Percentiles rank a stretch among this genome's conserved stretches.
Evolutionary conservation across 768 basidiomycete species (phyloP).

Genomic region (Obba rivulosa): DNA sequence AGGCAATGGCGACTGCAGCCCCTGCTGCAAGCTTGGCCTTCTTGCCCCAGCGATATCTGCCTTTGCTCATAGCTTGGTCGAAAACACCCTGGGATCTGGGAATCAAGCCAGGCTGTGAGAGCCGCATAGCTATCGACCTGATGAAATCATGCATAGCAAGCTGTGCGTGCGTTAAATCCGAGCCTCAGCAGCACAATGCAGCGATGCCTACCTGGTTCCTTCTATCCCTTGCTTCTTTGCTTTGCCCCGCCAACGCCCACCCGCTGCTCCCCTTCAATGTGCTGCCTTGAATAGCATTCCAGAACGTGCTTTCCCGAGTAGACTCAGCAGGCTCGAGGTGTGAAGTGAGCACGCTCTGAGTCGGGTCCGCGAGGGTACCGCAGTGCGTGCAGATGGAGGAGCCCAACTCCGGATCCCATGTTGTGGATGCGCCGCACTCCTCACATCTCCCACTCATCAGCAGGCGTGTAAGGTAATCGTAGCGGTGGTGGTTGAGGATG

Average conservation of each 20-base stretch:
- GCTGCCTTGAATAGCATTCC: conserved; percentile 16
- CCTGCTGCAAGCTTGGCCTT: conserved; percentile 66
- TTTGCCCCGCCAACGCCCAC: conserved; percentile 62
- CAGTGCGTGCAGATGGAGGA: conserved; percentile 66
- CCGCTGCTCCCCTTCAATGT: conserved; percentile 47
- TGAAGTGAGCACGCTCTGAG: conserved; percentile 54
- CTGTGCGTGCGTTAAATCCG: conserved; percentile 30
- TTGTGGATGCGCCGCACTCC: conserved; percentile 47
- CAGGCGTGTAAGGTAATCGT: too few relatives aligned
- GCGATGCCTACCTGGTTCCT: conserved; percentile 49
- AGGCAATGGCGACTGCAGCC: conserved; percentile 61
- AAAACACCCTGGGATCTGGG: conserved; percentile 66
- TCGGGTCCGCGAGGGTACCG: conserved; percentile 62
- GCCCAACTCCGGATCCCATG: conserved; percentile 53
- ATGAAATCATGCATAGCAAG: conserved; percentile 62
- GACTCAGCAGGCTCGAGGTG: conserved; percentile 35
- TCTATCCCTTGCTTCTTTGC: conserved; percentile 57
- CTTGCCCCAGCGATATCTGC: conserved; percentile 66
- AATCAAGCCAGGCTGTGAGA: conserved; percentile 55
- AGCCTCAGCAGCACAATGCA: conserved; percentile 12
- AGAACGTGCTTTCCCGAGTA: conserved; percentile 24
- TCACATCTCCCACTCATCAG: conserved; percentile 35
- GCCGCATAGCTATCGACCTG: conserved; percentile 48
- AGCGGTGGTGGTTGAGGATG: too few relatives aligned
- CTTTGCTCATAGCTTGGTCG: conserved; percentile 56